phyloP scores from a whole-genome alignment of 1,284 basidiomycete species.

The Moesziomyces sp. region DNA sequence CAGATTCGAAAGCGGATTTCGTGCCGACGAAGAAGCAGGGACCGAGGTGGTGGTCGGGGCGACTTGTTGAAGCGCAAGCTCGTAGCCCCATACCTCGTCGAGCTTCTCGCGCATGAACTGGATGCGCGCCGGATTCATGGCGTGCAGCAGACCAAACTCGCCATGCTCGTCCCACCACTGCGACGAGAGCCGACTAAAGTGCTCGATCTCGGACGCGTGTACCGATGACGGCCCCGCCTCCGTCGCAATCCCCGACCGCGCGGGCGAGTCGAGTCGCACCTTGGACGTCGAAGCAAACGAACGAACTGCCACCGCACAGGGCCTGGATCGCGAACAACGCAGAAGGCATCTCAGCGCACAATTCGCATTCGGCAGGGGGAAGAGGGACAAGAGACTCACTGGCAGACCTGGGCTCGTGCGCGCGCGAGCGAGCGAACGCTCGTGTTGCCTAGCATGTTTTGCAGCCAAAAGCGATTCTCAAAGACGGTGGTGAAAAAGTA shows the following conservation, averaged over 20 bases:
- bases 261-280: slow-evolving; percentile 31
- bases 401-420: slow-evolving; percentile 18
- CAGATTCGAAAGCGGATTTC: slow-evolving; percentile 62
- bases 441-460: neutral
- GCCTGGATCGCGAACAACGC: slow-evolving; percentile 2
- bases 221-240: slow-evolving; percentile 34
- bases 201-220: slow-evolving; percentile 72
- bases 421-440: slow-evolving; percentile 6
- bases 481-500: slow-evolving; percentile 26
- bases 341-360: slow-evolving; percentile 15
- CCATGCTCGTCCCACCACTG: slow-evolving; percentile 97
- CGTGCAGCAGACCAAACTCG: slow-evolving; percentile 88
- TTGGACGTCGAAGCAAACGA: slow-evolving; percentile 37
- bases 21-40: slow-evolving; percentile 45
- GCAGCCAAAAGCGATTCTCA: slow-evolving; percentile 2
- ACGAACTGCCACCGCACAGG: slow-evolving; percentile 1
- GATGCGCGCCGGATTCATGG: slow-evolving; percentile 92
- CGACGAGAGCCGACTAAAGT: slow-evolving; percentile 89
- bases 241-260: neutral
- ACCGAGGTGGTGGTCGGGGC: neutral
- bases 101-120: slow-evolving; percentile 84
- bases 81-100: slow-evolving; percentile 62
- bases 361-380: neutral
- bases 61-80: slow-evolving; percentile 48
- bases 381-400: slow-evolving; percentile 20